Evolutionary conservation across 176 grass and related monocot species (phyloP), one percentile per base, ranked within the genome.

Genomic region (Thinopyrum elongatum): DNA sequence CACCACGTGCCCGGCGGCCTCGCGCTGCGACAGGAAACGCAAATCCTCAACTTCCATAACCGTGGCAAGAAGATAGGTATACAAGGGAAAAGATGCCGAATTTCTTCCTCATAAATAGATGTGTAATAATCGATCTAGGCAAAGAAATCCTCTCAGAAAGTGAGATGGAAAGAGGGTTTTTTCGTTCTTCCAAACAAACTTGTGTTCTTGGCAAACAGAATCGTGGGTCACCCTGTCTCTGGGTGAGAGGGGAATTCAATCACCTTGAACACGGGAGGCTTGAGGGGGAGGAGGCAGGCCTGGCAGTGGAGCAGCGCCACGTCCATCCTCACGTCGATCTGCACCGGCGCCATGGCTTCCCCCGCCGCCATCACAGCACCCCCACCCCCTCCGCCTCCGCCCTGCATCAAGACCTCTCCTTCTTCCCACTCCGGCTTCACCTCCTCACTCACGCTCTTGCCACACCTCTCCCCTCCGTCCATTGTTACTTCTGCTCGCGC

Each of bases 261-360:
- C 12, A 80, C 84, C 76, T 70, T 61, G 84, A 71, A 86, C 5
- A 41, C 70, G 13, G 84, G 84, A 2, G 84, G 76, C 14, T 33
- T 80, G 65, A 86, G 65, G 19, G 84, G 84, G 11, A 17, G 51
- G 53, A 26, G 26, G 51, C 84, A 86, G 7, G 76, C 36, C 9
- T 61, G 26, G 53, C 76, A 86, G 76, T 86, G 84, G 5, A 86
- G 57, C 7, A 70, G 17, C 13, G 65, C 58, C 35, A 72, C 21
- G 11, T 30, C 36, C 4, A 86, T 62, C 7, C 19, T 62, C 17
- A 80, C 5, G 12, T 23, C 78, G 34, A 86, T 61, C 76, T 72
- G 76, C 36, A 27, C 26, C 53, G 19, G 17, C 26, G 78, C 26
- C 76, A 86, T 80, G 76, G 76, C 27, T 8, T 59, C 19, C 25